A percentile compares a stretch with the other conserved stretches of the same genome.
These are phyloP conservation scores for Dispira simplex DNA, from an alignment of 192 early-diverging fungal genomes.

Conservation along the genomic window DNA sequence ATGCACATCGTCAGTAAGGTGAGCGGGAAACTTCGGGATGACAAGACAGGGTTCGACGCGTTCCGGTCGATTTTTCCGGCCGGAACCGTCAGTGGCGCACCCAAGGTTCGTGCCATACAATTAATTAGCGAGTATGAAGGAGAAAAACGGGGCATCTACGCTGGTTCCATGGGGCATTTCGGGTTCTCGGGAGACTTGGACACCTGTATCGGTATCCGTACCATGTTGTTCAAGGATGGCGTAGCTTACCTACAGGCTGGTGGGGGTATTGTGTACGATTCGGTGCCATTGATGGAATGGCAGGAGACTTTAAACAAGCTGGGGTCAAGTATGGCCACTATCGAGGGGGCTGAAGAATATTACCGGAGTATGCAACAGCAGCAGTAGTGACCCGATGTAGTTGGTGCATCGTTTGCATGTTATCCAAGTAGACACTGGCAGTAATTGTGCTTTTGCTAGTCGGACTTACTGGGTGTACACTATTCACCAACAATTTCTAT, in stretches of 20 bases:
- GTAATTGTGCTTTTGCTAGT: too few relatives aligned
- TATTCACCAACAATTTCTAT: too few relatives aligned
- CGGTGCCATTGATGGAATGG: constrained; percentile 79
- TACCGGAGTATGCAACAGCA: constrained; percentile 50
- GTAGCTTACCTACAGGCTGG: constrained; percentile 89
- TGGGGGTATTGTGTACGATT: constrained; percentile 95
- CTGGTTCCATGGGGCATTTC: constrained; percentile 88
- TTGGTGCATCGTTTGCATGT: too few relatives aligned
- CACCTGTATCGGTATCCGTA: constrained; percentile 97
- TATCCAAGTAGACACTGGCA: too few relatives aligned
- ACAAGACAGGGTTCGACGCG: constrained; percentile 84
- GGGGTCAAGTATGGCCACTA: constrained; percentile 73
- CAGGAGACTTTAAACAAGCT: constrained; percentile 96
- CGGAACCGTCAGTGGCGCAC: constrained; percentile 95
- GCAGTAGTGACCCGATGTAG: too few relatives aligned
- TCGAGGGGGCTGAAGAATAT: constrained; percentile 73
- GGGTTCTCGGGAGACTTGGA: constrained; percentile 86
- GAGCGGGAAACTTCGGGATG: constrained; percentile 73
- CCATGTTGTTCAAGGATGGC: constrained; percentile 96
- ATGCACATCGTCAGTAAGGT: constrained; percentile 99
- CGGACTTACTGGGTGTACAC: too few relatives aligned
- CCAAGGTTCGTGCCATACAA: constrained; percentile 95
- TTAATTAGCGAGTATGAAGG: constrained; percentile 80
- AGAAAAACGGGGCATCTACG: constrained; percentile 86
- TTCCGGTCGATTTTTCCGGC: constrained; percentile 98